phyloP scores from a whole-genome alignment of 2,329 filamentous ascomycete species.

The Neofusicoccum kwambonambiense region DNA sequence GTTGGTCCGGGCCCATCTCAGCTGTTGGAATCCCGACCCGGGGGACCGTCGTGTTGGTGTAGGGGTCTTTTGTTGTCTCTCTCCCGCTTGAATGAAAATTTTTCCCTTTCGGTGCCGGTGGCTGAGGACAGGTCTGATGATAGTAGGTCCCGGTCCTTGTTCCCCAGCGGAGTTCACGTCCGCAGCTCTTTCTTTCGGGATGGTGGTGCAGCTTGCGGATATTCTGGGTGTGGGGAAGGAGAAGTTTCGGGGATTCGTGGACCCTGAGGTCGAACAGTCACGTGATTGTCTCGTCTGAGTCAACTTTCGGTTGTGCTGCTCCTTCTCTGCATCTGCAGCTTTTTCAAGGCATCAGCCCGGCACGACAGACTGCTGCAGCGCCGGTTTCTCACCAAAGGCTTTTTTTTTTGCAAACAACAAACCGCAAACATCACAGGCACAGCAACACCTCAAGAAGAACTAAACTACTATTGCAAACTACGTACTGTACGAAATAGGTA shows the following conservation, averaged over 20 bases:
- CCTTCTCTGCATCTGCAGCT: too few relatives aligned
- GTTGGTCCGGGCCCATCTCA: conserved; percentile 47
- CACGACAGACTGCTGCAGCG: too few relatives aligned
- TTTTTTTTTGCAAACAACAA: not conserved
- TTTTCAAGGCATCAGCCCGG: not conserved
- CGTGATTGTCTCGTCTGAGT: not conserved
- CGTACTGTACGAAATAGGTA: conserved; percentile 16
- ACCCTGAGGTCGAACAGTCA: not conserved
- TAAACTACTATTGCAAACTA: conserved; percentile 16
- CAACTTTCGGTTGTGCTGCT: too few relatives aligned
- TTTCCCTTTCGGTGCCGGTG: not conserved
- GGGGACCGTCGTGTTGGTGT: too few relatives aligned
- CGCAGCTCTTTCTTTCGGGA: not conserved
- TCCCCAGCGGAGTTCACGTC: not conserved
- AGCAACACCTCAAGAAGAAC: not conserved
- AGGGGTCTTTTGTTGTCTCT: too few relatives aligned
- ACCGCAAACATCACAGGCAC: not conserved
- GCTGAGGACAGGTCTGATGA: not conserved
- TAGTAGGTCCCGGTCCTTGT: not conserved
- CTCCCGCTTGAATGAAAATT: not conserved
- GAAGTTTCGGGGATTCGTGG: not conserved
- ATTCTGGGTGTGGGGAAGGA: not conserved
- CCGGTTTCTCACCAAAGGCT: too few relatives aligned
- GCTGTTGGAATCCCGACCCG: too few relatives aligned
- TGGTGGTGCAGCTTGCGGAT: too few relatives aligned